Conservation (phyloP, 2,329 filamentous ascomycete genomes). For the Fulvia fulva region DNA sequence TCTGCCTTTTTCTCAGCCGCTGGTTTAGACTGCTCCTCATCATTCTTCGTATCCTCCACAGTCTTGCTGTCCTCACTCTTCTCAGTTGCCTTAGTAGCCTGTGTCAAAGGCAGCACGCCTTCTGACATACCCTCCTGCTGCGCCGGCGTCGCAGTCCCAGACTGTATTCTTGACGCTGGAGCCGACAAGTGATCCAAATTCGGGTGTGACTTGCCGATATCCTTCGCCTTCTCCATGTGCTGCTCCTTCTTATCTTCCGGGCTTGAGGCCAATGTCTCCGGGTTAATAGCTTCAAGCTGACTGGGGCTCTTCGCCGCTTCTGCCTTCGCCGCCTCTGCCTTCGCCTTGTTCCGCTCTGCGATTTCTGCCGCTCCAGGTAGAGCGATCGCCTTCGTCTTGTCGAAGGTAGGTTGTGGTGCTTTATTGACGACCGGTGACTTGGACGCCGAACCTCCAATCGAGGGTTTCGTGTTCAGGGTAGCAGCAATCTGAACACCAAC, state of each 20-base stretch:
- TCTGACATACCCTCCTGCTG: conserved; percentile 8
- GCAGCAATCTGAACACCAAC: conserved; percentile 28
- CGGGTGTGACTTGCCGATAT: conserved; percentile 7
- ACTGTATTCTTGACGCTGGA: conserved; percentile 26
- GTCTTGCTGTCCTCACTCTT: conserved; percentile 13
- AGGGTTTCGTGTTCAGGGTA: conserved; percentile 15
- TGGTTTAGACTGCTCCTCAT: conserved; percentile 1
- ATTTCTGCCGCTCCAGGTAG: conserved; percentile 34
- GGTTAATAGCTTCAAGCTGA: conserved; percentile 10
- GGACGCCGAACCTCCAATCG: conserved; percentile 16
- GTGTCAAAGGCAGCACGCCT: neutral
- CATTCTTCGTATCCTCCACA: neutral
- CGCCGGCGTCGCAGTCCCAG: conserved; percentile 34
- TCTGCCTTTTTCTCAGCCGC: conserved; percentile 9
- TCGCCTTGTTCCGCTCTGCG: conserved; percentile 18
- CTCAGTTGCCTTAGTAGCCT: conserved; percentile 5
- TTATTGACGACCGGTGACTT: conserved; percentile 17
- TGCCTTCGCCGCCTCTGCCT: neutral
- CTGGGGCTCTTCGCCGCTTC: conserved; percentile 2
- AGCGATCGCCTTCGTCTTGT: conserved; percentile 20
- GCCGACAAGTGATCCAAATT: conserved; percentile 24
- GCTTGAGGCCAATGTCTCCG: conserved; percentile 27
- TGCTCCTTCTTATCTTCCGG: conserved; percentile 27
- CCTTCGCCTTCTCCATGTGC: conserved; percentile 23
- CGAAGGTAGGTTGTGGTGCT: conserved; percentile 22